Conservation (phyloP, 2,329 filamentous ascomycete genomes). For the Cryphonectria carpinicola region DNA sequence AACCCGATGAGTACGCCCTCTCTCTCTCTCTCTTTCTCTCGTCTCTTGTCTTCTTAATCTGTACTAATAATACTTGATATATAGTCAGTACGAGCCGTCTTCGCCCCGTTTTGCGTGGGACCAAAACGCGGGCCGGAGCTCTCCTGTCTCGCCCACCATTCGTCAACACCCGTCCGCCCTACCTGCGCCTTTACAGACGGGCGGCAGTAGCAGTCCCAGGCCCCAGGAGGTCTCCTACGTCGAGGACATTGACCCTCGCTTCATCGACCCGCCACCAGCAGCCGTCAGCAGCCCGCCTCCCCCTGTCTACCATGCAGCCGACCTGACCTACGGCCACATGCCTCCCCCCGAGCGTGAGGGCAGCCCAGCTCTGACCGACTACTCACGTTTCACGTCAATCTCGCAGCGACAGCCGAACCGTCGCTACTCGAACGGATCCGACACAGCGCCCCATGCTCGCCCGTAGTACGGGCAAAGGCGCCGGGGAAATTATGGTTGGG, state of each 20-base stretch:
- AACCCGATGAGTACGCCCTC: slow-evolving; percentile 67
- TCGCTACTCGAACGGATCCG: neutral
- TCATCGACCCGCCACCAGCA: slow-evolving; percentile 56
- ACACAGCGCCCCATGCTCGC: neutral
- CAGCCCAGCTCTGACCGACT: neutral
- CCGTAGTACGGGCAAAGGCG: neutral
- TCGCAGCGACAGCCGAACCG: neutral
- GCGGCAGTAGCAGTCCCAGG: slow-evolving; percentile 44
- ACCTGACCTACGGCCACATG: slow-evolving; percentile 41
- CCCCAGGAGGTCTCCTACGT: slow-evolving; percentile 29
- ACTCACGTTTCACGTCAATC: neutral
- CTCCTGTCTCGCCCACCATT: slow-evolving; percentile 50
- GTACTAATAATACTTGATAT: slow-evolving; percentile 12
- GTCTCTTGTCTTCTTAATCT: neutral
- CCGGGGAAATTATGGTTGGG: neutral
- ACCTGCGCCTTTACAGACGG: slow-evolving; percentile 28
- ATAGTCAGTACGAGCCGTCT: slow-evolving; percentile 58
- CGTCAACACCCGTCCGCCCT: slow-evolving; percentile 39
- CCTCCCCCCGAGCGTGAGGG: slow-evolving; percentile 21
- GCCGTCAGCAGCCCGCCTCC: slow-evolving; percentile 16
- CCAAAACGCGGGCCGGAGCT: slow-evolving; percentile 47
- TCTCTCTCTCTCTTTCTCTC: neutral
- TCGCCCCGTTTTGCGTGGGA: slow-evolving; percentile 56
- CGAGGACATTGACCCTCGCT: slow-evolving; percentile 91
- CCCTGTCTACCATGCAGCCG: slow-evolving; percentile 6